Base-by-base conservation (phyloP, 495 filamentous ascomycete genomes). In the Penicillium lagena region DNA sequence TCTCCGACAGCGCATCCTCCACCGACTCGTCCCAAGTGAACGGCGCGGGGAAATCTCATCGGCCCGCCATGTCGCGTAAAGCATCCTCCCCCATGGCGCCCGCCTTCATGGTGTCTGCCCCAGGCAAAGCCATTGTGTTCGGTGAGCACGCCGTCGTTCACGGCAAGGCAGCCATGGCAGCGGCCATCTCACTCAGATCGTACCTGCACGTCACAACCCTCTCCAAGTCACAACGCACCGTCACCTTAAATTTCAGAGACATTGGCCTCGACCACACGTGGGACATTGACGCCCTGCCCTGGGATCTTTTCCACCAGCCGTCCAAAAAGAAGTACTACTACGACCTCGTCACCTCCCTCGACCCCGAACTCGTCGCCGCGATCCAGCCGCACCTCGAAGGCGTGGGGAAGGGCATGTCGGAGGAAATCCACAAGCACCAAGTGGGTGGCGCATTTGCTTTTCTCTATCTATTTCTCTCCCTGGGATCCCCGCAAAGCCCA, bases 91-190 rank as follows among this genome's bases (percentile, higher is more conserved):
- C 74, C 0, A 68, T 78, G 72, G 77, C 90, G 69, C 90, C 91
- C 6, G 70, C 90, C 36, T 98, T 97, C 52, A 95, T 97, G 86
- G 90, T 96, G 43, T 97, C 93, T 7, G 90, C 93, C 11, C 93
- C 93, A 10, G 93, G 90, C 29, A 98, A 98, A 65, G 91, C 95
- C 55, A 97, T 98, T 60, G 87, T 96, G 12, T 96, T 86, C 64
- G 93, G 93, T 42, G 93, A 98, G 61, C 93, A 98, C 71, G 87
- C 93, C 9, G 93, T 96, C 2, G 93, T 98, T 9, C 79, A 98
- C 58, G 93, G 93, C 58, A 96, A 95, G 81, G 82, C 90, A 39
- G 90, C 93, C 42, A 89, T 98, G 64, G 93, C 93, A 34, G 93
- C 91, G 13, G 82, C 93, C 12, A 89, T 98, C 46, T 94, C 91